Percentiles rank a stretch among this genome's conserved stretches.
Conservation (phyloP, 495 filamentous ascomycete species). For the Xylaria flabelliformis region DNA sequence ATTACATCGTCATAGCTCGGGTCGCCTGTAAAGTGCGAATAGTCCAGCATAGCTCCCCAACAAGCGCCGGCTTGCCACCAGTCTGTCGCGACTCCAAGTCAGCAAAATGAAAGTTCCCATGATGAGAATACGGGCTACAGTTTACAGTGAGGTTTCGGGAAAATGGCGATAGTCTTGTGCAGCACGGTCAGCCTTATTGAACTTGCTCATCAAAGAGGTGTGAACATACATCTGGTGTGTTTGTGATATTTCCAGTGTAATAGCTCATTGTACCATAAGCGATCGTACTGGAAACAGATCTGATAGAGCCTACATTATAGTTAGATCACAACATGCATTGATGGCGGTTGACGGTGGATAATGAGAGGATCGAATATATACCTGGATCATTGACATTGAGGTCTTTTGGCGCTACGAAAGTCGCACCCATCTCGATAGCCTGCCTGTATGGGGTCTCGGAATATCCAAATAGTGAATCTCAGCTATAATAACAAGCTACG, state of each 20-base stretch:
- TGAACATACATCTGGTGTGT: slow-evolving; percentile 54
- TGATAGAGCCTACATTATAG: slow-evolving; percentile 52
- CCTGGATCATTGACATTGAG: slow-evolving; percentile 52
- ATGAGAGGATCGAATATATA: slow-evolving; percentile 24
- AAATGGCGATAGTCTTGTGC: slow-evolving; percentile 58
- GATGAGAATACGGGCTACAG: slow-evolving; percentile 36
- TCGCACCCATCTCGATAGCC: slow-evolving; percentile 38
- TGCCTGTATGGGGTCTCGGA: slow-evolving; percentile 42
- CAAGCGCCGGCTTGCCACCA: slow-evolving; percentile 83
- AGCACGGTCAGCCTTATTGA: slow-evolving; percentile 25
- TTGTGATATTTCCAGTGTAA: slow-evolving; percentile 70
- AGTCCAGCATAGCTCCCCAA: slow-evolving; percentile 78
- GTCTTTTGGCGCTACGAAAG: slow-evolving; percentile 46
- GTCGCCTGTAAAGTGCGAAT: slow-evolving; percentile 84
- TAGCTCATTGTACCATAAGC: slow-evolving; percentile 53
- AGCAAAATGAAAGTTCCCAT: slow-evolving; percentile 24
- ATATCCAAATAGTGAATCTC: slow-evolving; percentile 5
- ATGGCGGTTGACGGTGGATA: background rate
- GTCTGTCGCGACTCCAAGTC: slow-evolving; percentile 56
- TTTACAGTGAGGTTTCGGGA: slow-evolving; percentile 70
- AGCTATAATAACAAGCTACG: too few species aligned
- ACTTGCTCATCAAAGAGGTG: slow-evolving; percentile 22
- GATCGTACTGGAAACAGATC: slow-evolving; percentile 54
- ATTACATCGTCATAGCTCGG: slow-evolving; percentile 72
- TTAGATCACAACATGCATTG: background rate